phyloP scores from a whole-genome alignment of 2,329 filamentous ascomycete species.

The Aspergillus viridinutans region DNA sequence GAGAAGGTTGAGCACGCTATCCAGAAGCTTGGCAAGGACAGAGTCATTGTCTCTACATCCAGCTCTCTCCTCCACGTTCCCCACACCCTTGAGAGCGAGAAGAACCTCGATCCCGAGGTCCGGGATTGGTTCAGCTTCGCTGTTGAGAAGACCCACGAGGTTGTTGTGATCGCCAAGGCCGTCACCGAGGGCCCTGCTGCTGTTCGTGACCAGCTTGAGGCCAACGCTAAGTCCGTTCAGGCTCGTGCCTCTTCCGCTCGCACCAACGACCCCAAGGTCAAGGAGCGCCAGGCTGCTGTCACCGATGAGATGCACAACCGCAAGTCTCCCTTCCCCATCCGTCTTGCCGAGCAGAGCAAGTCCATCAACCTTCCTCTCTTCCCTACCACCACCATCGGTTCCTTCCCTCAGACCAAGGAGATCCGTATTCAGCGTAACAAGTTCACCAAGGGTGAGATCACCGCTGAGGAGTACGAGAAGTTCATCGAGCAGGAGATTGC shows the following conservation, averaged over 20 bases:
- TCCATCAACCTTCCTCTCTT: conserved; percentile 92
- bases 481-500: conserved; percentile 99
- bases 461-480: conserved; percentile 85
- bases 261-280: conserved; percentile 96
- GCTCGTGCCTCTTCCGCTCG: conserved; percentile 85
- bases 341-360: conserved; percentile 85
- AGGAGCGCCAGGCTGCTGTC: conserved; percentile 90
- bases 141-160: conserved; percentile 85
- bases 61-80: conserved; percentile 97
- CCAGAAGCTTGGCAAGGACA: conserved; percentile 95
- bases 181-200: conserved; percentile 86
- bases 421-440: conserved; percentile 96
- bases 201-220: conserved; percentile 84
- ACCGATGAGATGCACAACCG: conserved; percentile 83
- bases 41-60: conserved; percentile 94
- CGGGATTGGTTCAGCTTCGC: conserved; percentile 99
- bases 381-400: conserved; percentile 98
- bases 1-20: conserved; percentile 84
- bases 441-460: conserved; percentile 98
- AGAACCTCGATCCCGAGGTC: conserved; percentile 92
- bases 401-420: conserved; percentile 98
- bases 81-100: conserved; percentile 96
- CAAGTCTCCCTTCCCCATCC: conserved; percentile 79
- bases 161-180: conserved; percentile 92
- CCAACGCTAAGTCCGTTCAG: conserved; percentile 92